These are phyloP conservation scores for Kwoniella pini DNA, from an alignment of 768 basidiomycete genomes.

Conservation along the genomic window DNA sequence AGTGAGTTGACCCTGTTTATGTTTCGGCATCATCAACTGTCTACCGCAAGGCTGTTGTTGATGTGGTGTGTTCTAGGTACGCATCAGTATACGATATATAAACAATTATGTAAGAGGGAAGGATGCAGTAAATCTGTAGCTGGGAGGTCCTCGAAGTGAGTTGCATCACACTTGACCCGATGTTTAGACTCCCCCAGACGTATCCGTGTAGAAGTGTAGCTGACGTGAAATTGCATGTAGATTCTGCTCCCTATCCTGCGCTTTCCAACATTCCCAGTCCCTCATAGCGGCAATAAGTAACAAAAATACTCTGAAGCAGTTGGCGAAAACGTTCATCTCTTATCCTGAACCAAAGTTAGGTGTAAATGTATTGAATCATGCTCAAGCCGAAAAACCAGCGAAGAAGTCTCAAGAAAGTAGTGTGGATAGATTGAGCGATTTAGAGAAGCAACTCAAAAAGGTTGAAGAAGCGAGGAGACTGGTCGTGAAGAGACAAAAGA, in stretches of 20 bases:
- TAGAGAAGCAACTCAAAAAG: conserved; percentile 19
- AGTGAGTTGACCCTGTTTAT: conserved; percentile 36
- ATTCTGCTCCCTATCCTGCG: conserved; percentile 41
- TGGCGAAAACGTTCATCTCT: conserved; percentile 24
- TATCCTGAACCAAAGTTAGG: conserved; percentile 32
- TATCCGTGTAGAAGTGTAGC: not conserved
- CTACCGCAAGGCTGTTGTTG: too few species aligned
- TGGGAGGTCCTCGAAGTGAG: conserved; percentile 36
- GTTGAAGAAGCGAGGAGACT: conserved; percentile 21
- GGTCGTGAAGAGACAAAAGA: conserved; percentile 22
- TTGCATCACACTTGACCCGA: not conserved
- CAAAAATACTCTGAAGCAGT: conserved; percentile 35
- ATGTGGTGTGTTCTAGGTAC: conserved; percentile 18
- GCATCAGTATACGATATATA: conserved; percentile 27
- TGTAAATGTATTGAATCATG: conserved; percentile 19
- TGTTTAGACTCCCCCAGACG: too few species aligned
- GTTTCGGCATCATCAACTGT: too few species aligned
- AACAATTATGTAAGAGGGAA: conserved; percentile 29
- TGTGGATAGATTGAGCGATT: not conserved
- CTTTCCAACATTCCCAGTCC: conserved; percentile 27
- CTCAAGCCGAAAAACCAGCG: not conserved
- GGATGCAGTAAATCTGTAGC: conserved; percentile 32
- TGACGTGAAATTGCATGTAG: too few species aligned
- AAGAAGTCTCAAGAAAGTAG: not conserved
- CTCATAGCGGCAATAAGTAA: conserved; percentile 28